phyloP scores from a whole-genome alignment of 2,329 filamentous ascomycete genomes.

The Mycosphaerella sp. region DNA sequence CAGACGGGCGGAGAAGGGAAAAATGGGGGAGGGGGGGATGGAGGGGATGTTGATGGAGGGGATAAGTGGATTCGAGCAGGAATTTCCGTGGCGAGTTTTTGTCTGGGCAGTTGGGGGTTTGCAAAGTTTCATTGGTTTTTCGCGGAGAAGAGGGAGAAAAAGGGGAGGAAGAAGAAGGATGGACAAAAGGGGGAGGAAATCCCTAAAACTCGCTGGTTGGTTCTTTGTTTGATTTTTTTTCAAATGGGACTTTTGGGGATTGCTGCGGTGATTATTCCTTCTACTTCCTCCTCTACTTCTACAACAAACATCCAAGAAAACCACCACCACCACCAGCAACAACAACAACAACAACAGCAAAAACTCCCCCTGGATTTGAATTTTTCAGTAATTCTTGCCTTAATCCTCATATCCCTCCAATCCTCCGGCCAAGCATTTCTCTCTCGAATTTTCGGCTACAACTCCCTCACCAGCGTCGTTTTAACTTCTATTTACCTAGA shows the following conservation, averaged over 20 bases:
- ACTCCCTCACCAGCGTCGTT: slow-evolving; percentile 68
- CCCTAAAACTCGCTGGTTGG: too few relatives aligned
- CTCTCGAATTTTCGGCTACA: slow-evolving; percentile 62
- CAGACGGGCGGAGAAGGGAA: slow-evolving; percentile 30
- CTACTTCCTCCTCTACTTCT: too few relatives aligned
- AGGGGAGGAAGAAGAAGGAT: slow-evolving; percentile 24
- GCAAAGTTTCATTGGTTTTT: slow-evolving; percentile 60
- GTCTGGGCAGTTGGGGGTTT: slow-evolving; percentile 65
- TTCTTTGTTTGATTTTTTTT: too few relatives aligned
- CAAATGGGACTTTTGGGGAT: too few relatives aligned
- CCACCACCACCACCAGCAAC: too few relatives aligned
- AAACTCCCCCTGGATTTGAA: too few relatives aligned
- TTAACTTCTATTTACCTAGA: slow-evolving; percentile 79
- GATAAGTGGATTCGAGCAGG: slow-evolving; percentile 65
- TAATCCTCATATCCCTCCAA: slow-evolving; percentile 68
- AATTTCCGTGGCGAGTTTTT: slow-evolving; percentile 65
- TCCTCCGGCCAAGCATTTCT: slow-evolving; percentile 72
- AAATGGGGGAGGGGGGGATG: too few relatives aligned
- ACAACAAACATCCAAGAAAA: too few relatives aligned
- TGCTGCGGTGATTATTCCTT: too few relatives aligned
- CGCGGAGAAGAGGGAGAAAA: slow-evolving; percentile 53
- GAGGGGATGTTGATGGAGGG: too few relatives aligned
- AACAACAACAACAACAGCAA: too few relatives aligned
- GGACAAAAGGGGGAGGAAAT: too few relatives aligned
- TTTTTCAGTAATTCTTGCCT: slow-evolving; percentile 51